phyloP scores from a whole-genome alignment of 768 basidiomycete species.

The Stropharia rugosoannulata region DNA sequence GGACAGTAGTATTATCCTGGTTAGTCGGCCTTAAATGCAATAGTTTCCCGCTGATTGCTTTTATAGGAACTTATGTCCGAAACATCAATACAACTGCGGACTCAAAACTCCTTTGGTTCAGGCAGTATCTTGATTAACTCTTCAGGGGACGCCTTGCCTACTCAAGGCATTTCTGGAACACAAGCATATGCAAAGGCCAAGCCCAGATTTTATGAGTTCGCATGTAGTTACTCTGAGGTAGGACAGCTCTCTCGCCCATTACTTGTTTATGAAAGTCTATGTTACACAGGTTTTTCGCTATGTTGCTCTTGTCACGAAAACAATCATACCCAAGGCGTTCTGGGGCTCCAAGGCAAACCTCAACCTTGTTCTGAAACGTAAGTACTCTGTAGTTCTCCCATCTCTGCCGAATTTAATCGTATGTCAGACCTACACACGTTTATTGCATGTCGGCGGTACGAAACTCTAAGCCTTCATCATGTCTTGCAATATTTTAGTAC shows the following conservation, averaged over 20 bases:
- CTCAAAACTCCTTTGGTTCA: constrained; percentile 43
- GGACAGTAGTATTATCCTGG: constrained; percentile 67
- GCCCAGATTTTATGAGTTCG: constrained; percentile 79
- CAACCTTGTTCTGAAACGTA: constrained; percentile 55
- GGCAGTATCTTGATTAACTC: constrained; percentile 54
- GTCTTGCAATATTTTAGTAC: constrained; percentile 76
- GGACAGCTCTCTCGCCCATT: not conserved
- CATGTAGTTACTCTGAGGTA: constrained; percentile 66
- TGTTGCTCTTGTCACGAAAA: constrained; percentile 57
- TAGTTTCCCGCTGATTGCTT: constrained; percentile 1
- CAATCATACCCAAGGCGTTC: constrained; percentile 70
- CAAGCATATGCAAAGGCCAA: constrained; percentile 47
- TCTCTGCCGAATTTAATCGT: not conserved
- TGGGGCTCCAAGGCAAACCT: constrained; percentile 80
- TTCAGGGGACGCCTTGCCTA: constrained; percentile 41
- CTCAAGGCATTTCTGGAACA: constrained; percentile 48
- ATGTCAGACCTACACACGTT: constrained; percentile 69
- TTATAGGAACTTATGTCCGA: constrained; percentile 77
- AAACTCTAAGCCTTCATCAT: constrained; percentile 73
- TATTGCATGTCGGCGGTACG: constrained; percentile 75
- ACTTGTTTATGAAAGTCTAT: not conserved
- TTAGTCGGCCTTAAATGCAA: constrained; percentile 23
- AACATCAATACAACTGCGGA: constrained; percentile 49
- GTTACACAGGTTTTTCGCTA: constrained; percentile 68
- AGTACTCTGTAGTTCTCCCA: constrained; percentile 17